A percentile compares a stretch with the other conserved stretches of the same genome.
Evolutionary conservation across 805 yeast species (phyloP).

Genomic region (Pichia scutulata): DNA sequence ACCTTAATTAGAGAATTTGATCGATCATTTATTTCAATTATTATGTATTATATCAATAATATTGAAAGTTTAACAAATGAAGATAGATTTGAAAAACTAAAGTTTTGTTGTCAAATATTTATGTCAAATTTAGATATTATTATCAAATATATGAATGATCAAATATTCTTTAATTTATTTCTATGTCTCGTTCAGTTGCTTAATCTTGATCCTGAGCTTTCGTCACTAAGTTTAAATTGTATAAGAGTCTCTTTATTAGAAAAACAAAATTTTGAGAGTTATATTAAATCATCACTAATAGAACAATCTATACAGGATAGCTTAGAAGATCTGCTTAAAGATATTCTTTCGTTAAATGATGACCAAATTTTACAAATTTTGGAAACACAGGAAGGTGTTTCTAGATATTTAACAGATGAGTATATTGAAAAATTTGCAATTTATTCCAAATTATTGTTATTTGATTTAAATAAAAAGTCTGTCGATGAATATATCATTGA

Average conservation of each 20-base stretch:
- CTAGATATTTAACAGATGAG: constrained; percentile 4
- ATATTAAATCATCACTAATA: neutral
- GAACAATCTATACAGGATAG: neutral
- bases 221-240: constrained; percentile 19
- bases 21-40: constrained; percentile 10
- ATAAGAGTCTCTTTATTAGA: constrained; percentile 16
- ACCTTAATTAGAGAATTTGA: constrained; percentile 4
- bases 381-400: constrained; percentile 8
- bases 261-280: neutral
- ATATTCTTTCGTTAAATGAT: constrained; percentile 13
- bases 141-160: constrained; percentile 4
- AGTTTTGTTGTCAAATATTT: constrained; percentile 18
- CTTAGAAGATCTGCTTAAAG: constrained; percentile 2
- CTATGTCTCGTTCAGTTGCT: constrained; percentile 6
- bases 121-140: constrained; percentile 17
- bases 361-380: constrained; percentile 14
- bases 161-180: neutral
- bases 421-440: constrained; percentile 7
- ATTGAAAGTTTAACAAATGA: constrained; percentile 1
- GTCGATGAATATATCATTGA: constrained; percentile 2
- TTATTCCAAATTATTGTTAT: constrained; percentile 1
- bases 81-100: constrained; percentile 4
- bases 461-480: neutral
- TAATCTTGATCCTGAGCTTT: constrained; percentile 6
- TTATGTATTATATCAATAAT: constrained; percentile 9